These are phyloP conservation scores for Hippophae rhamnoides DNA, from an alignment of 306 rosid genomes.

Conservation along the genomic window DNA sequence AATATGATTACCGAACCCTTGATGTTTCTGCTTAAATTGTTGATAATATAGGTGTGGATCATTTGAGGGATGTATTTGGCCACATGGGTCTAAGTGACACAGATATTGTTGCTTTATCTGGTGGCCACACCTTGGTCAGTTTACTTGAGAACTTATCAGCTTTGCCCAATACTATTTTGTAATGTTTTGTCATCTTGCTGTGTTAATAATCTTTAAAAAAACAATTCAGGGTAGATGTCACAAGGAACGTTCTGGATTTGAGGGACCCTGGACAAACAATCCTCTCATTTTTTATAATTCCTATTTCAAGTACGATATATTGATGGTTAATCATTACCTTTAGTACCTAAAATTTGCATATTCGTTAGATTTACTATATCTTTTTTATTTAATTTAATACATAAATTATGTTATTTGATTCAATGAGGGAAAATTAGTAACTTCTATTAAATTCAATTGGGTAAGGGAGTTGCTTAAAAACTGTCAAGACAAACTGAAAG, in stretches of 20 bases:
- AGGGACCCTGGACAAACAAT: slow-evolving; percentile 56
- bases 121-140: slow-evolving; percentile 64
- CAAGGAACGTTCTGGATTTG: no score
- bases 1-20: no score
- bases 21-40: neutral
- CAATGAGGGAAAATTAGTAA: no score
- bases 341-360: neutral
- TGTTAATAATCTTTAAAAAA: neutral
- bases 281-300: slow-evolving; percentile 52
- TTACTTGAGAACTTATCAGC: neutral
- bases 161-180: neutral
- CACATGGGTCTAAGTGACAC: slow-evolving; percentile 55
- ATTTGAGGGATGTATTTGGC: slow-evolving; percentile 54
- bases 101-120: slow-evolving; percentile 59
- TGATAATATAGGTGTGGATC: slow-evolving; percentile 36
- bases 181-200: neutral
- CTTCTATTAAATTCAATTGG: neutral
- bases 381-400: neutral
- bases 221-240: slow-evolving; percentile 40
- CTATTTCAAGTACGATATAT: slow-evolving; percentile 39
- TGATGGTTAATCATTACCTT: no score
- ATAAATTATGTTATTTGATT: no score
- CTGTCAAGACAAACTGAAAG: no score
- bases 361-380: neutral
- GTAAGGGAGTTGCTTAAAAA: no score